These are phyloP conservation scores for Marasmius tenuissimus DNA, from an alignment of 1,284 basidiomycete species.

Conservation along the genomic window DNA sequence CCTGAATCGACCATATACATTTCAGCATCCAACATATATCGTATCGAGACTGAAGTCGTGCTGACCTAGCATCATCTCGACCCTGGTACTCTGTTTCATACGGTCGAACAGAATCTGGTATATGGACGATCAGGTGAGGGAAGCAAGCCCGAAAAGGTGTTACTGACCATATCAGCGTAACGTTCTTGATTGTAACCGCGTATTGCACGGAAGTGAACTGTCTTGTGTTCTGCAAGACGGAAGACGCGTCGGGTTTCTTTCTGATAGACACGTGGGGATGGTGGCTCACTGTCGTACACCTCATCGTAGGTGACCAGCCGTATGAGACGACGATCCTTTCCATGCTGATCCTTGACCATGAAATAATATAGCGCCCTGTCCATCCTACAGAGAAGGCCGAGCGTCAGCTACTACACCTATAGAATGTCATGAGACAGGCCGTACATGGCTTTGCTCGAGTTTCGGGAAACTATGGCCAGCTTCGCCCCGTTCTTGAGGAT, in stretches of 20 bases:
- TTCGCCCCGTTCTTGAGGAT: neutral
- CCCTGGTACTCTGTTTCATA: neutral
- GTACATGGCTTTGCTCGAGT: neutral
- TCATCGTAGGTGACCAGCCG: slow-evolving; percentile 4
- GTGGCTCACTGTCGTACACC: slow-evolving; percentile 12
- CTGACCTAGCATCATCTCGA: neutral
- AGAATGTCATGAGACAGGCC: no score
- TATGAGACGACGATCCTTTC: neutral
- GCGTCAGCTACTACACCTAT: neutral
- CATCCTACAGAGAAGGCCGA: neutral
- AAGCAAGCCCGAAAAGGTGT: neutral
- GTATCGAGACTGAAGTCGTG: neutral
- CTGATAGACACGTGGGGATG: neutral
- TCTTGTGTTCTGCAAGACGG: neutral
- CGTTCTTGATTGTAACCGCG: slow-evolving; percentile 9
- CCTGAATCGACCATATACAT: neutral
- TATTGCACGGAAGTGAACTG: slow-evolving; percentile 11
- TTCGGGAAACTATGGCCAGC: neutral
- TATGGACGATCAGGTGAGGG: neutral
- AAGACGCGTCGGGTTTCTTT: neutral
- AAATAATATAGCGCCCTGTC: neutral
- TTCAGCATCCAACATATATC: neutral
- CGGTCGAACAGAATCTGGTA: neutral
- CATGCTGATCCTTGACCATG: neutral
- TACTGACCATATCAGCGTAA: slow-evolving; percentile 10